These are phyloP conservation scores for Syzygium grande DNA, from an alignment of 345 rosid genomes.

Conservation along the genomic window DNA sequence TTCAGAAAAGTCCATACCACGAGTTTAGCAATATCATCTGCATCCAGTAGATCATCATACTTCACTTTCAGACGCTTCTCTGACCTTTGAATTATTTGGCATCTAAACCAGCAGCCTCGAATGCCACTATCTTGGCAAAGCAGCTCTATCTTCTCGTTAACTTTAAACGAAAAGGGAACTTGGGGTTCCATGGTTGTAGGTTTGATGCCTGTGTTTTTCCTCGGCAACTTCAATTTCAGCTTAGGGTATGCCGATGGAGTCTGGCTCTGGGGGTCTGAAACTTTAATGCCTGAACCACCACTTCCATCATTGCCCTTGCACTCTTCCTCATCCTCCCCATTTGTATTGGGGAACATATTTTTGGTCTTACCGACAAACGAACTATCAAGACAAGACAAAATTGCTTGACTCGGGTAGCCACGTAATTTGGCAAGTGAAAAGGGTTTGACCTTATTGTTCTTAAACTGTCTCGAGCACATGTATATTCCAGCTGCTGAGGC, in stretches of 20 bases:
- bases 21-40: conserved; percentile 23
- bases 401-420: conserved; percentile 36
- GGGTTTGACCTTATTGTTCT: conserved; percentile 28
- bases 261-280: not conserved
- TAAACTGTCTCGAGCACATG: conserved; percentile 35
- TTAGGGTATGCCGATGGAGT: conserved; percentile 10
- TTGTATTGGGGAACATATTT: conserved; percentile 1
- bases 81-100: conserved; percentile 19
- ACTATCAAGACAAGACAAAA: conserved; percentile 15
- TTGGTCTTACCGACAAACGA: conserved; percentile 7
- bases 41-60: conserved; percentile 33
- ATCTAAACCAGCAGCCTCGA: conserved; percentile 54
- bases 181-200: not conserved
- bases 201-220: conserved; percentile 4
- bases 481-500: conserved; percentile 5
- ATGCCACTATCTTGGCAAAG: conserved; percentile 51
- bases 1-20: conserved; percentile 17
- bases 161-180: conserved; percentile 2
- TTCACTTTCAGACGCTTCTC: conserved; percentile 20
- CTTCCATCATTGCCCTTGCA: conserved; percentile 4
- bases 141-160: conserved; percentile 28
- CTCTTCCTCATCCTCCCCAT: conserved; percentile 7
- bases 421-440: conserved; percentile 35
- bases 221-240: conserved; percentile 20
- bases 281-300: conserved; percentile 6